Evolutionary conservation across 805 yeast genomes (phyloP), one percentile per base, ranked within the genome.

Genomic region (Saccharomycopsis fermentans): DNA sequence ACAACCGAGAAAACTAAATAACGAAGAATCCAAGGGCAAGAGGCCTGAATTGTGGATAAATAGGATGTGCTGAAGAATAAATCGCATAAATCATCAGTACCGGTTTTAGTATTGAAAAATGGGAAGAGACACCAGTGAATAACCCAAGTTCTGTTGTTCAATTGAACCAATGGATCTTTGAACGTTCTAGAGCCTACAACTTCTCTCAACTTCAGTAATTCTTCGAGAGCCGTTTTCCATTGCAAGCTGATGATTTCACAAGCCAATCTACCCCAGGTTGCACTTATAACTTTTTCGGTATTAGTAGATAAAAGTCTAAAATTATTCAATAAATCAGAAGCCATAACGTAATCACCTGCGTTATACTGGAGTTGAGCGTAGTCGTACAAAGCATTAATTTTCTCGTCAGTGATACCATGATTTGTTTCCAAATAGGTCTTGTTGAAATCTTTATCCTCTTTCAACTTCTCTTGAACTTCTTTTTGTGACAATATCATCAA

Each of bases 211-310:
- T 77, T 78, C 57, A 69, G 68, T 55, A 84, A 70, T 68, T 82
- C 86, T 62, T 77, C 79, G 54, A 77, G 64, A 1, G 84, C 82
- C 39, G 75, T 74, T 35, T 72, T 77, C 80, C 82, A 80, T 59
- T 81, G 77, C 59, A 76, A 68, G 36, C 78, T 72, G 58, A 81
- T 73, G 63, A 84, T 80, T 62, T 81, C 84, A 32, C 81, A 74
- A 1, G 87, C 84, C n/a, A 82, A 72, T 68, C 77, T 78, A 64
- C 88, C 88, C 87, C 89, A 84, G 3, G 86, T 81, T 21, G 85
- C 82, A 61, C 80, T 78, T 58, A 77, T 68, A 62, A 77, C 74
- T 61, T 77, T 69, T 29, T 79, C 80, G 61, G 71, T 70, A 68
- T 81, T 77, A 21, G 79, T 76, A 9, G 84, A 80, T 21, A 82